Conservation (phyloP, 169 alveolate genomes). For the Cryptosporidium xiaoi region DNA sequence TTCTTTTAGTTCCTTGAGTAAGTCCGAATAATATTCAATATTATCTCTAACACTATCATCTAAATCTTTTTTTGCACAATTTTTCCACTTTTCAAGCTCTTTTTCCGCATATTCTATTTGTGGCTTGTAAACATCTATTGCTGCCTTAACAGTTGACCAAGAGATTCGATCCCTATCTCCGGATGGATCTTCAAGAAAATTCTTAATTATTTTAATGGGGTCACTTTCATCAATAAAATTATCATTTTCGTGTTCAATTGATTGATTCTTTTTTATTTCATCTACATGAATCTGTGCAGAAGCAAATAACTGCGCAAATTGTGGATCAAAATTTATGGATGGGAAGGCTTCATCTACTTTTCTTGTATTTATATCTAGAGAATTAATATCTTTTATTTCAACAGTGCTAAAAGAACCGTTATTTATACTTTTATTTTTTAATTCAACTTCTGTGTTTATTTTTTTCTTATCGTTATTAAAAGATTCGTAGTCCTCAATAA, state of each 20-base stretch:
- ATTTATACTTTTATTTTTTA: neutral
- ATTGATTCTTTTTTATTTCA: constrained; percentile 37
- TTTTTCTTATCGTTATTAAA: too few relatives aligned
- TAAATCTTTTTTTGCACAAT: neutral
- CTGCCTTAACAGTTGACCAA: constrained; percentile 64
- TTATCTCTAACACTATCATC: constrained; percentile 28
- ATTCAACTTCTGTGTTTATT: too few relatives aligned
- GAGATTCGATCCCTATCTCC: constrained; percentile 7
- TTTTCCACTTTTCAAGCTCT: constrained; percentile 61
- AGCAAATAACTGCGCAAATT: constrained; percentile 66
- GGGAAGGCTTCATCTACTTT: constrained; percentile 47
- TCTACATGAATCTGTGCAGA: constrained; percentile 65
- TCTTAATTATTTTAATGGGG: constrained; percentile 15
- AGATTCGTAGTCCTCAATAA: constrained; percentile 20
- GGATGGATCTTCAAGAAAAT: constrained; percentile 24
- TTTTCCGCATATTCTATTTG: constrained; percentile 47
- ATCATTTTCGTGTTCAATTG: neutral
- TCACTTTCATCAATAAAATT: constrained; percentile 12
- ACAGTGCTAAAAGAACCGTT: neutral
- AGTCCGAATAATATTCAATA: constrained; percentile 36
- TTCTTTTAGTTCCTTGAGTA: constrained; percentile 33
- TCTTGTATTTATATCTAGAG: neutral
- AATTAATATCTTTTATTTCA: neutral
- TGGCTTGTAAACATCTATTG: constrained; percentile 63
- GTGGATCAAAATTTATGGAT: constrained; percentile 45